A percentile compares a stretch with the other conserved stretches of the same genome.
phyloP scores from a whole-genome alignment of 768 basidiomycete genomes.

The Imleria badia region DNA sequence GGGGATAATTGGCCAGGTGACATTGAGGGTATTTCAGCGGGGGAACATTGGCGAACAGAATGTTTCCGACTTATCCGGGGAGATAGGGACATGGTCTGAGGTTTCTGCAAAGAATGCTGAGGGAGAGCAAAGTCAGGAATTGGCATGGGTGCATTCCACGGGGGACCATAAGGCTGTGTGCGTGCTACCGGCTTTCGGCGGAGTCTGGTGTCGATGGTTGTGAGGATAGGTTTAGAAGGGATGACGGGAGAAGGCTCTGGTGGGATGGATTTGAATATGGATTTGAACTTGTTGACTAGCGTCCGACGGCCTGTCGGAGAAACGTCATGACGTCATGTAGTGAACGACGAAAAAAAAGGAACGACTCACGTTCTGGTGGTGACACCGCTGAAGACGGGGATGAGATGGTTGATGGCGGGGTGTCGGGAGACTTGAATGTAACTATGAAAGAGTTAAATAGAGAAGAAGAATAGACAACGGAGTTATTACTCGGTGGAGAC shows the following conservation, averaged over 20 bases:
- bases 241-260: slow-evolving; percentile 4
- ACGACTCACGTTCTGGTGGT: not conserved
- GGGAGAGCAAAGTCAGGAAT: slow-evolving; percentile 2
- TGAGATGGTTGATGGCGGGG: not conserved
- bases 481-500: slow-evolving; percentile 16
- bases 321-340: not conserved
- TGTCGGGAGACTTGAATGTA: not conserved
- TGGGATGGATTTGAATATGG: slow-evolving; percentile 19
- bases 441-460: slow-evolving; percentile 2
- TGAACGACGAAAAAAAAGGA: not conserved
- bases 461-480: not conserved
- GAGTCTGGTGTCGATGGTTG: slow-evolving; percentile 16
- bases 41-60: not conserved
- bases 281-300: slow-evolving; percentile 21
- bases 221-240: slow-evolving; percentile 8
- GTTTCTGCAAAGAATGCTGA: not conserved
- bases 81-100: not conserved
- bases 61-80: not conserved
- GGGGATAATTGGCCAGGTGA: slow-evolving; percentile 13
- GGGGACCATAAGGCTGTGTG: slow-evolving; percentile 39
- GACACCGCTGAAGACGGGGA: not conserved
- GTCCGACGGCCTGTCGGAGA: slow-evolving; percentile 6
- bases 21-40: not conserved
- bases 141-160: slow-evolving; percentile 36
- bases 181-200: slow-evolving; percentile 29